Evolutionary conservation across 2,329 filamentous ascomycete species (phyloP), one percentile per base, ranked within the genome.

Genomic region (Penicillium sp.): DNA sequence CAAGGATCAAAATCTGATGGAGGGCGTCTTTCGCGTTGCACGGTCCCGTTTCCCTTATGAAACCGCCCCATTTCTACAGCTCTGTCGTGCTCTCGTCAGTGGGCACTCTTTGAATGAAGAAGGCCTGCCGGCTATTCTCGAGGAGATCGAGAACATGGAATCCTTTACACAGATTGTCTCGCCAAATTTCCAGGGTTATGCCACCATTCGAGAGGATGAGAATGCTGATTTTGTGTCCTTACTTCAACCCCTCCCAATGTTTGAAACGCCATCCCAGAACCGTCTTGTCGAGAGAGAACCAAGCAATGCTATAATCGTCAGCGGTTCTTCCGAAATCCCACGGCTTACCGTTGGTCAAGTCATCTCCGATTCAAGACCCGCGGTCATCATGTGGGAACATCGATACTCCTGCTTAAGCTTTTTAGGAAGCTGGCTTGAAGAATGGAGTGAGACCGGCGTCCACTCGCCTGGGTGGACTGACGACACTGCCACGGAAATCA

Each of bases 11-110:
- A 69, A 79, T 7, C 74, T 91, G 19, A 80, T 89, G 68, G 80
- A 78, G 29, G 73, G 75, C 19, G 74, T 89, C 61, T 85, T 96
- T 33, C 79, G 84, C 50, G 84, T 89, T 70, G 86, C 93, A 7
- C 82, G 88, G 43, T 83, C 85, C 59, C 87, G 93, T 55, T 97
- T 92, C 70, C 93, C 93, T 0, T 93, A 90, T 73, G 93, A 97
- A 75, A 87, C 90, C 47, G 75, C 87, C 3, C 91, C 93, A 0
- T 91, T 96, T 67, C 76, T 95, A 59, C 85, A 84, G 53, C 78
- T 95, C 40, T 89, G 86, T 69, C 86, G 86, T 55, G 84, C 83
- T 40, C 76, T 96, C 17, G 83, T 82, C 8, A 75, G 75, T 57
- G 78, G 75, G 23, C 73, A 78, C 37, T 69, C 76, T 31, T 70